phyloP scores from a whole-genome alignment of 345 rosid genomes.

The Eucalyptus cloeziana region DNA sequence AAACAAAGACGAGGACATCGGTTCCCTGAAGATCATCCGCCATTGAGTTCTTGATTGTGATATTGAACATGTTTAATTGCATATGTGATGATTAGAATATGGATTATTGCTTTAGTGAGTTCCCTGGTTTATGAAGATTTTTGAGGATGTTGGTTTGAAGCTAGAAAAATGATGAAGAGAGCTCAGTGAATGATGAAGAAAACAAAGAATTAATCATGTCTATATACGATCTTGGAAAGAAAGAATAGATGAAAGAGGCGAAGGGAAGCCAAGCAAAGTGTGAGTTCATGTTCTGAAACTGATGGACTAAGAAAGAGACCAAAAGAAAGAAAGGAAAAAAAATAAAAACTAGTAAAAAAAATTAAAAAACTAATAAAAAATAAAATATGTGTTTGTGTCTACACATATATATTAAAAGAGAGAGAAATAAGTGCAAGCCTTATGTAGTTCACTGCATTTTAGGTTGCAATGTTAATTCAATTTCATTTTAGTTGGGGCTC shows the following conservation, averaged over 20 bases:
- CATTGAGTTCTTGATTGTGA: not conserved
- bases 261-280: not conserved
- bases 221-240: not conserved
- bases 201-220: not conserved
- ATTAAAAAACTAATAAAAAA: no score
- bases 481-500: no score
- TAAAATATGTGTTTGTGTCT: no score
- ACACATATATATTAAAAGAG: no score
- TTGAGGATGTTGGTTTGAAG: not conserved
- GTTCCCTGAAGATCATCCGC: not conserved
- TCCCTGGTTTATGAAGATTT: not conserved
- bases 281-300: no score
- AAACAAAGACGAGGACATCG: not conserved
- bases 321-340: no score
- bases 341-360: no score
- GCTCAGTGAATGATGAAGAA: not conserved
- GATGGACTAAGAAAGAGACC: no score
- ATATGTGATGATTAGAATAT: no score
- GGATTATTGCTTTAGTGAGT: not conserved
- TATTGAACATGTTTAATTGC: not conserved
- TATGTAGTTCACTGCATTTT: not conserved
- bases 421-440: not conserved
- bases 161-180: not conserved
- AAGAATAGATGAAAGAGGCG: not conserved
- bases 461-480: not conserved